phyloP scores from a whole-genome alignment of 2,329 filamentous ascomycete species.

The Epichloe elymi region DNA sequence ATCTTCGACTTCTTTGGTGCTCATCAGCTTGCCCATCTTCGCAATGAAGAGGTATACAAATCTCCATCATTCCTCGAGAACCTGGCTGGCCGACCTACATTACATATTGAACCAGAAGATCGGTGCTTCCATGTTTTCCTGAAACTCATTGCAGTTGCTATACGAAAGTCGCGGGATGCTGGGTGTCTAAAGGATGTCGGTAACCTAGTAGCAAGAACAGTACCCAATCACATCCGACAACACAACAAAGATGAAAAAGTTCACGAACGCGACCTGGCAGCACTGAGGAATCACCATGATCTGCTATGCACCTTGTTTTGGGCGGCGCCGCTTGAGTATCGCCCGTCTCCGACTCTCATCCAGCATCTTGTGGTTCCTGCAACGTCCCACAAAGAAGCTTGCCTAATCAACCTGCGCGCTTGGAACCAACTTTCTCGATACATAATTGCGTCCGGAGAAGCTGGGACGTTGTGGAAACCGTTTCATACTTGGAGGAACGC shows the following conservation, averaged over 20 bases:
- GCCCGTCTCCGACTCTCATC: slow-evolving; percentile 40
- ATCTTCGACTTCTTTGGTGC: slow-evolving; percentile 58
- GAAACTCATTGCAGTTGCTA: slow-evolving; percentile 47
- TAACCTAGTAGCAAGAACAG: slow-evolving; percentile 46
- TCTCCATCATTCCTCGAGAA: slow-evolving; percentile 50
- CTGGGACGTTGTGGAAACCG: slow-evolving; percentile 35
- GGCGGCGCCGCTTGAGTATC: slow-evolving; percentile 41
- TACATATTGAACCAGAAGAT: slow-evolving; percentile 41
- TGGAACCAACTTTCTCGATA: slow-evolving; percentile 52
- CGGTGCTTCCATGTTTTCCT: slow-evolving; percentile 55
- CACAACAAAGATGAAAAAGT: slow-evolving; percentile 50
- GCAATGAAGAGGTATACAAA: slow-evolving; percentile 49
- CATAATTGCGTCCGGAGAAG: slow-evolving; percentile 33
- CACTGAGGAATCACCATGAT: slow-evolving; percentile 56
- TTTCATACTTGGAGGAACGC: slow-evolving; percentile 37
- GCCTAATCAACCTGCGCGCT: slow-evolving; percentile 47
- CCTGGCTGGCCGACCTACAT: slow-evolving; percentile 30
- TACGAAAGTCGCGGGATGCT: slow-evolving; percentile 35
- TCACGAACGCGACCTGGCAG: slow-evolving; percentile 46
- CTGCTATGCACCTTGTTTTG: slow-evolving; percentile 54
- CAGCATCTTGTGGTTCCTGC: slow-evolving; percentile 46
- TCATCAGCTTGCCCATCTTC: slow-evolving; percentile 46
- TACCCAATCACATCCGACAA: slow-evolving; percentile 53
- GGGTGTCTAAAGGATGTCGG: slow-evolving; percentile 42
- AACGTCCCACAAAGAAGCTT: slow-evolving; percentile 53